phyloP scores from a whole-genome alignment of 208 protist species.

The Baffinella frigidus region DNA sequence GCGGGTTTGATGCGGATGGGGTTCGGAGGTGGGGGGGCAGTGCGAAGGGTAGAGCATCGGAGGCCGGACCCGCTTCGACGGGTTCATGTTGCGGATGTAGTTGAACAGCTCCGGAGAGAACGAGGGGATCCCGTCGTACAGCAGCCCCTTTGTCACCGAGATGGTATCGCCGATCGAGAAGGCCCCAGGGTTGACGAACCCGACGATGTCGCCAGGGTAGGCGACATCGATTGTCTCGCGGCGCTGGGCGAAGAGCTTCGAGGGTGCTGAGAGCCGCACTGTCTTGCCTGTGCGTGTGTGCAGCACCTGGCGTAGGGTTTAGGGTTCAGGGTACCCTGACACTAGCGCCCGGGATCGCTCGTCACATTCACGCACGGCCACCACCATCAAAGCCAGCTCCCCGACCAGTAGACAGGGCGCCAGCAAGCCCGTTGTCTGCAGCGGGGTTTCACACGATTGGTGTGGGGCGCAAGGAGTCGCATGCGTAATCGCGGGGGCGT shows the following conservation, averaged over 20 bases:
- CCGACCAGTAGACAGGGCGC: too few relatives aligned
- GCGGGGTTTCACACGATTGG: too few relatives aligned
- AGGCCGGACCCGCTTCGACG: background rate
- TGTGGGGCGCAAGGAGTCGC: too few relatives aligned
- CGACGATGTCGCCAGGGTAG: constrained; percentile 66
- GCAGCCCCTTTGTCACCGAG: background rate
- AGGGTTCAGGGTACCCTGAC: too few relatives aligned
- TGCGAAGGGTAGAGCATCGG: background rate
- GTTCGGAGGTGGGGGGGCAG: background rate
- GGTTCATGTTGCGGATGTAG: constrained; percentile 55
- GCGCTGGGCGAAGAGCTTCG: constrained; percentile 38
- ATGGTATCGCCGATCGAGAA: constrained; percentile 68
- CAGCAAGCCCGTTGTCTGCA: too few relatives aligned
- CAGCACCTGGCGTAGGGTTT: constrained; percentile 19
- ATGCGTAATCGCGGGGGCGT: too few relatives aligned
- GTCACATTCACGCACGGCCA: too few relatives aligned
- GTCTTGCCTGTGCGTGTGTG: constrained; percentile 57
- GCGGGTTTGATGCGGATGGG: background rate
- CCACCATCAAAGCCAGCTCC: too few relatives aligned
- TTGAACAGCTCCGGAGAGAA: constrained; percentile 69
- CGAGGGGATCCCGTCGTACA: constrained; percentile 59
- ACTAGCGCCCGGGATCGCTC: too few relatives aligned
- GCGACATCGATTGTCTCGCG: constrained; percentile 49
- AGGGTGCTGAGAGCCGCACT: constrained; percentile 28
- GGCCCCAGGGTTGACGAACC: constrained; percentile 55